Evolutionary conservation across 176 grass and related monocot species (phyloP).

Genomic region (Areca catechu): DNA sequence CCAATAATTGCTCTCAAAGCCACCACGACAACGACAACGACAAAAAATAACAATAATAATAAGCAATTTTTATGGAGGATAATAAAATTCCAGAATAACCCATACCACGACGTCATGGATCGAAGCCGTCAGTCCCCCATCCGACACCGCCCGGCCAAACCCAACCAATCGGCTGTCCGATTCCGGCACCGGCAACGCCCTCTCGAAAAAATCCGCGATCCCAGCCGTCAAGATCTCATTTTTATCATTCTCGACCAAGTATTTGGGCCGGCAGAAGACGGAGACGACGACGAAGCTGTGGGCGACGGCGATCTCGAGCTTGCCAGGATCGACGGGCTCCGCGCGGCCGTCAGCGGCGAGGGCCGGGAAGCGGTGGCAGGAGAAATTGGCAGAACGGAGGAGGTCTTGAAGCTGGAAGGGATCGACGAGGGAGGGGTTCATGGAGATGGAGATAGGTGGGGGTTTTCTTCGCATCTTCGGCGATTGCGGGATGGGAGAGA

Average conservation of each 20-base stretch:
- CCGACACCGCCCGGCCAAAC: constrained; percentile 74
- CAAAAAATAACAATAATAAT: no score
- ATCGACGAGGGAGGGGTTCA: constrained; percentile 42
- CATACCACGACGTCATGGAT: constrained; percentile 83
- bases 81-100: no score
- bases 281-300: constrained; percentile 75
- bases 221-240: constrained; percentile 1
- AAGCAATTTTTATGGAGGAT: no score
- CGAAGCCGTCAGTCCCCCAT: constrained; percentile 70
- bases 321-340: constrained; percentile 38
- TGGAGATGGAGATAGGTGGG: constrained; percentile 72
- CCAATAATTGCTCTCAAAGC: no score
- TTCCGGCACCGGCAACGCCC: constrained; percentile 2
- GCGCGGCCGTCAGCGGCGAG: constrained; percentile 10
- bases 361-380: constrained; percentile 44
- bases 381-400: constrained; percentile 53
- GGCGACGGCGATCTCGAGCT: constrained; percentile 51
- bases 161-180: constrained; percentile 44
- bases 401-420: constrained; percentile 55
- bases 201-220: constrained; percentile 25
- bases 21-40: no score
- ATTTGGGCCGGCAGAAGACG: constrained; percentile 48
- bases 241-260: constrained; percentile 16
- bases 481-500: constrained; percentile 24
- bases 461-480: constrained; percentile 6